Evolutionary conservation across 2,329 filamentous ascomycete species (phyloP).

Genomic region (Leptographium galeiforme): DNA sequence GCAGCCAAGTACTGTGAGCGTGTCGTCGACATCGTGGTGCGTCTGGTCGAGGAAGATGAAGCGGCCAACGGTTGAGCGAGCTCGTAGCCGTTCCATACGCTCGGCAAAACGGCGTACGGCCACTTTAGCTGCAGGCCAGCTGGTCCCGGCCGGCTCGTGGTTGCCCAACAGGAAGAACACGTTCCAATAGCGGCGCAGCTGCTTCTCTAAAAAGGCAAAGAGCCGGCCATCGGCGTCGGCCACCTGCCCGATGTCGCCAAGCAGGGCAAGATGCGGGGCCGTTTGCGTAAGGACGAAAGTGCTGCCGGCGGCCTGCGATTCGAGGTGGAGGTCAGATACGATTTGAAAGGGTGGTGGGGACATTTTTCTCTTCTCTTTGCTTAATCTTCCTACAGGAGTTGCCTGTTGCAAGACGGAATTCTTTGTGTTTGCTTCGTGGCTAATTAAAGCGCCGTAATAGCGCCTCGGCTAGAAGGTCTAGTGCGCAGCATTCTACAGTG

Average conservation of each 20-base stretch:
- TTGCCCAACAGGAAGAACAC: conserved; percentile 43
- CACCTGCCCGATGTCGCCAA: conserved; percentile 41
- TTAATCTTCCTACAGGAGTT: background rate
- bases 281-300: conserved; percentile 22
- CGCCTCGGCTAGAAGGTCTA: no score
- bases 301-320: conserved; percentile 30
- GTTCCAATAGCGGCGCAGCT: conserved; percentile 31
- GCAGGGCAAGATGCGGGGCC: conserved; percentile 37
- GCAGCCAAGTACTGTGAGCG: conserved; percentile 20
- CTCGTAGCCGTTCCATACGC: conserved; percentile 3
- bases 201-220: conserved; percentile 30
- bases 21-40: conserved; percentile 12
- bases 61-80: conserved; percentile 16
- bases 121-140: conserved; percentile 19
- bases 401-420: no score
- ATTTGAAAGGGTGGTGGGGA: conserved; percentile 23
- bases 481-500: no score
- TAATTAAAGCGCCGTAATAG: no score
- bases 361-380: background rate
- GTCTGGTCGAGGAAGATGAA: conserved; percentile 26
- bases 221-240: conserved; percentile 21
- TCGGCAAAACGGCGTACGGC: conserved; percentile 21
- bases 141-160: conserved; percentile 37
- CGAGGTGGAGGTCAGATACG: conserved; percentile 44
- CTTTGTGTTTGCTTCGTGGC: no score